Base-by-base conservation (phyloP, 2,329 filamentous ascomycete genomes). In the Parafenestella ontariensis region DNA sequence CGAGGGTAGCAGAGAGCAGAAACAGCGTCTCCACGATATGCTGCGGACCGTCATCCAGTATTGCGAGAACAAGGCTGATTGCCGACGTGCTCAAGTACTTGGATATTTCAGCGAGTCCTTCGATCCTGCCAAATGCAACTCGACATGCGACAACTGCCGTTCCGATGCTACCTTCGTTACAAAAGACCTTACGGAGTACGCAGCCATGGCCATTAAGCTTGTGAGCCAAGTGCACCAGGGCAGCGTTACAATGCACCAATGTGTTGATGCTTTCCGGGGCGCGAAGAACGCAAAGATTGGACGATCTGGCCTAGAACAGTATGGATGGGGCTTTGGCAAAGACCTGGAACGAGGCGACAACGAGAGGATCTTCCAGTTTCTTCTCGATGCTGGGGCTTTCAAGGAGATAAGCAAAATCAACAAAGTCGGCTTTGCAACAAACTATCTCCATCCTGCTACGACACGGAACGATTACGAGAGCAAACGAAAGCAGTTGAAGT, bases 51-150 rank as follows among this genome's bases (percentile, higher is more conserved):
- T 99, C 54, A 83, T 92, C 1, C 87, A 91, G 54, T 99, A 90
- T 69, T 98, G 93, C 73, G 91, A 97, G 70, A 97, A 97, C 75
- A 85, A 85, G 65, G 88, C 85, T 49, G 92, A 96, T 65, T 99
- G 95, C 72, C 88, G 95, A 58, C 85, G 95, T 56, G 89, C 90
- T 1, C 91, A 96, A 74, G 89, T 99, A 15, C 85, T 99, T 29
- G 85, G 85, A n/a, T 99, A 99, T 75, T 99, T 99, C 79, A 92
- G 89, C 52, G 96, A 99, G 75, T 81, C 82, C 1, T 99, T 98
- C 71, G 79, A 85, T 46, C 81, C 82, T 33, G 83, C 85, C 11
- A 83, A 91, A 46, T 99, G 95, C 76, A 81, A 86, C 44, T 82
- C 84, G 46, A 84, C 83, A 1, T 99, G 95, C 75, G 96, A 99